Conservation (phyloP, 1,139 yeast species). For the Waltiozyma sp. region DNA sequence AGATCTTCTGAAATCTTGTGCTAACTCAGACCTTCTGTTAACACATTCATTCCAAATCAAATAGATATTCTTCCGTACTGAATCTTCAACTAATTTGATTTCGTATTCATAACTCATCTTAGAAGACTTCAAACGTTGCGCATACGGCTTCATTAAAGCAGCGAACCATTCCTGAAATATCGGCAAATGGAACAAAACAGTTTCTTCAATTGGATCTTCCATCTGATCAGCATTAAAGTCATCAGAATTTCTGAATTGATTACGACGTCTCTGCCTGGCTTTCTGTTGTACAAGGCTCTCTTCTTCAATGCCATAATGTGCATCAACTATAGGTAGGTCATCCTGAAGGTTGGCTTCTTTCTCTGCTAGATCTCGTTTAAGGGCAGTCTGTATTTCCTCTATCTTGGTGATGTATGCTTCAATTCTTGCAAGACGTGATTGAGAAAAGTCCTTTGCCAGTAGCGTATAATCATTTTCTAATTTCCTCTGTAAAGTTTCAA, state of each 20-base stretch:
- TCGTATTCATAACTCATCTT: constrained; percentile 14
- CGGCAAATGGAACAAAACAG: constrained; percentile 9
- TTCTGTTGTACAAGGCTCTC: neutral
- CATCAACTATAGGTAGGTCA: constrained; percentile 8
- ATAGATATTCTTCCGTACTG: constrained; percentile 8
- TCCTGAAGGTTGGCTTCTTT: constrained; percentile 6
- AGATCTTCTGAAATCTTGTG: constrained; percentile 12
- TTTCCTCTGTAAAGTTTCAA: constrained; percentile 16
- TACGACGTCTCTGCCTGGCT: neutral
- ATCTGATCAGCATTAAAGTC: neutral
- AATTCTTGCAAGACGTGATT: constrained; percentile 19
- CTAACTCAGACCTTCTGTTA: constrained; percentile 15
- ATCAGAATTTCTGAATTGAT: neutral
- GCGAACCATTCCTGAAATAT: constrained; percentile 19
- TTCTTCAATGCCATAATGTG: constrained; percentile 6
- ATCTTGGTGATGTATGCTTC: constrained; percentile 21
- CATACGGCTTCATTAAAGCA: constrained; percentile 12
- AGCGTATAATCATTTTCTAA: constrained; percentile 21
- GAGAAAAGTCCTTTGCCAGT: constrained; percentile 20
- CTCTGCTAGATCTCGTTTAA: constrained; percentile 4
- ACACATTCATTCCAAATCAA: constrained; percentile 18
- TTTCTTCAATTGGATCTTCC: constrained; percentile 3
- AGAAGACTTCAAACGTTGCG: constrained; percentile 8
- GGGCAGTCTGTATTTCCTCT: constrained; percentile 11
- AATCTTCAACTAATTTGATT: constrained; percentile 11